Conservation (phyloP, 1,139 yeast genomes). For the Candida sanyaensis region DNA sequence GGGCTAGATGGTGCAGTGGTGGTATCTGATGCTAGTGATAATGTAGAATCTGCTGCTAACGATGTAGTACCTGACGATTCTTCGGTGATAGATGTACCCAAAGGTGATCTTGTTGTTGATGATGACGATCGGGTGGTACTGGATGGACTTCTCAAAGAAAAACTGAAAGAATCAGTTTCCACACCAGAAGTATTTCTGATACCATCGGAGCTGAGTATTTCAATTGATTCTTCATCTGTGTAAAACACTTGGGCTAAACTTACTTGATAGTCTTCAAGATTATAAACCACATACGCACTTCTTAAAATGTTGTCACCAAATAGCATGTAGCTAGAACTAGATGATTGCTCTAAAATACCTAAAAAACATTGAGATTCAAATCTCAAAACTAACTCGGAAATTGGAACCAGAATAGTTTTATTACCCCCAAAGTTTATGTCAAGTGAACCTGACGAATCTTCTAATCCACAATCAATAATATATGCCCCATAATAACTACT, state of each 20-base stretch:
- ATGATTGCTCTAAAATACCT: conserved; percentile 29
- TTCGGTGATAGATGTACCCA: too few species aligned
- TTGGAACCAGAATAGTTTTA: conserved; percentile 37
- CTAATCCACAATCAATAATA: conserved; percentile 18
- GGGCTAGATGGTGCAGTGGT: too few species aligned
- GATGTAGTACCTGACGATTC: too few species aligned
- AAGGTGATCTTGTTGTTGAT: too few species aligned
- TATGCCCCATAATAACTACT: conserved; percentile 24
- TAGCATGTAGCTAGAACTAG: conserved; percentile 22
- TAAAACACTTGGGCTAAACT: conserved; percentile 65
- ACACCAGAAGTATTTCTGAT: background rate
- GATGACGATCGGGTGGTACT: background rate
- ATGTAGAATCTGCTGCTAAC: background rate
- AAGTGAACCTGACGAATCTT: conserved; percentile 13
- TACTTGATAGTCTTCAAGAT: conserved; percentile 64
- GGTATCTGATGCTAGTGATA: background rate
- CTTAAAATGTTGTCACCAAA: conserved; percentile 78
- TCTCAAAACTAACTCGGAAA: conserved; percentile 25
- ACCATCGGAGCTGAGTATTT: conserved; percentile 2
- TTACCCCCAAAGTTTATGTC: conserved; percentile 41
- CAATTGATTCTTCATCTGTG: conserved; percentile 17
- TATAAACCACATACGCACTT: conserved; percentile 76
- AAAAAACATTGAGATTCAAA: conserved; percentile 25
- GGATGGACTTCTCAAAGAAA: background rate
- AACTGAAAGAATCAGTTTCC: background rate